phyloP scores from a whole-genome alignment of 106 monocot genomes.

The Amphibolis antarctica region DNA sequence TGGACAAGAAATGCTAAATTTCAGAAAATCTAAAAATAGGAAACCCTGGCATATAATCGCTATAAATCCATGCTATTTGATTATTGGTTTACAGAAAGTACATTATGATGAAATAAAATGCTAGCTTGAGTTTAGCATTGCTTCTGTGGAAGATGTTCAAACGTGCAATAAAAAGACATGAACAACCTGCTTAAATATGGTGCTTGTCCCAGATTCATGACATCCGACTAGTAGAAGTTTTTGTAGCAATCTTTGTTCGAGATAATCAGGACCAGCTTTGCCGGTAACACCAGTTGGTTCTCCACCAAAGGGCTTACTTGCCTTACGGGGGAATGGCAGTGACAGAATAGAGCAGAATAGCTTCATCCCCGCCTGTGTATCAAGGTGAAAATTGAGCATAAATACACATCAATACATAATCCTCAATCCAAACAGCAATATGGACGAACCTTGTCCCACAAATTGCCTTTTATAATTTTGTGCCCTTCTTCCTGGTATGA shows the following conservation, averaged over 20 bases:
- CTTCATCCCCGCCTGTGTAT: slow-evolving; percentile 59
- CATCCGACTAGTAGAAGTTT: slow-evolving; percentile 71
- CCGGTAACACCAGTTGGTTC: slow-evolving; percentile 26
- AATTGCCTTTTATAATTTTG: slow-evolving; percentile 62
- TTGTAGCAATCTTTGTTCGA: slow-evolving; percentile 52
- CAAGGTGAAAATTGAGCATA: neutral
- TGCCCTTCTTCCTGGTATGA: slow-evolving; percentile 93
- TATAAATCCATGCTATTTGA: no score
- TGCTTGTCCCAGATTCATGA: slow-evolving; percentile 73
- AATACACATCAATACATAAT: neutral
- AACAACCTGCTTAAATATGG: slow-evolving; percentile 92
- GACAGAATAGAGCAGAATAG: slow-evolving; percentile 77
- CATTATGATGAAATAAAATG: neutral
- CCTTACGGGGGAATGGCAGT: slow-evolving; percentile 54
- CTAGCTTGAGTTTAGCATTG: neutral
- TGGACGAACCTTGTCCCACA: slow-evolving; percentile 64
- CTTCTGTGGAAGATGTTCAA: neutral
- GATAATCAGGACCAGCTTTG: slow-evolving; percentile 37
- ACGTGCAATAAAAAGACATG: neutral
- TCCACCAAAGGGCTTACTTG: slow-evolving; percentile 25
- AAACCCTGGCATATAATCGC: no score
- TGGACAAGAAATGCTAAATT: neutral
- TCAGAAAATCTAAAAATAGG: no score
- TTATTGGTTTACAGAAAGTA: no score
- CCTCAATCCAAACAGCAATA: neutral